phyloP scores from a whole-genome alignment of 805 yeast genomes.

The Wickerhamomyces canadensis region DNA sequence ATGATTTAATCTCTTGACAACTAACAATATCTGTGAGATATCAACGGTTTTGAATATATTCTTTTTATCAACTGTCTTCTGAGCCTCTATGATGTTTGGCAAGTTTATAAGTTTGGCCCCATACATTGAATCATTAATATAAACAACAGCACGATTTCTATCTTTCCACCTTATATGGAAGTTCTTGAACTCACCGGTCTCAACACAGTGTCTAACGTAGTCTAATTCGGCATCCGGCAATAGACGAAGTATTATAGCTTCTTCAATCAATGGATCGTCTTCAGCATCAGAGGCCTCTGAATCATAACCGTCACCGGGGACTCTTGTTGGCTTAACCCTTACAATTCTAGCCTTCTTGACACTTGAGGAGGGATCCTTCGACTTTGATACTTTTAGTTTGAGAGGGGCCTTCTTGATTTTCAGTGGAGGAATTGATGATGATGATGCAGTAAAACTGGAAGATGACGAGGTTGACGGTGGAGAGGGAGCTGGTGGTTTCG shows the following conservation, averaged over 20 bases:
- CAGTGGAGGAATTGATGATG: background rate
- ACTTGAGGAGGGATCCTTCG: background rate
- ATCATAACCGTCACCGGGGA: slow-evolving; percentile 94
- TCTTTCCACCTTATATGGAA: slow-evolving; percentile 81
- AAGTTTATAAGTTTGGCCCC: slow-evolving; percentile 84
- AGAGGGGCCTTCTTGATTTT: background rate
- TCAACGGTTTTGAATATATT: slow-evolving; percentile 85
- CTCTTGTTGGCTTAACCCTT: slow-evolving; percentile 52
- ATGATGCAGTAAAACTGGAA: background rate
- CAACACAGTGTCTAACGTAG: slow-evolving; percentile 68
- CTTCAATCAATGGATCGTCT: slow-evolving; percentile 90
- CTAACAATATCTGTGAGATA: slow-evolving; percentile 77
- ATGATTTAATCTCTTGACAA: slow-evolving; percentile 46
- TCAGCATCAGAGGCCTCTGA: slow-evolving; percentile 95
- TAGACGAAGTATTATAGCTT: slow-evolving; percentile 75
- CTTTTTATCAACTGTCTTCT: slow-evolving; percentile 84
- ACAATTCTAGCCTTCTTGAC: slow-evolving; percentile 31
- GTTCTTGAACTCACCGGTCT: slow-evolving; percentile 67
- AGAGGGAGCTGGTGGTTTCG: slow-evolving; percentile 2
- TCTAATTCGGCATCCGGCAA: slow-evolving; percentile 65
- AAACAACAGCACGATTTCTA: slow-evolving; percentile 69
- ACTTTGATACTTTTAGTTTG: background rate
- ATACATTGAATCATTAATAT: slow-evolving; percentile 62
- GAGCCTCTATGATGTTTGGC: slow-evolving; percentile 83
- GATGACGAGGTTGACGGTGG: background rate